phyloP scores from a whole-genome alignment of 2,329 filamentous ascomycete genomes.

The Botrytis cinerea region DNA sequence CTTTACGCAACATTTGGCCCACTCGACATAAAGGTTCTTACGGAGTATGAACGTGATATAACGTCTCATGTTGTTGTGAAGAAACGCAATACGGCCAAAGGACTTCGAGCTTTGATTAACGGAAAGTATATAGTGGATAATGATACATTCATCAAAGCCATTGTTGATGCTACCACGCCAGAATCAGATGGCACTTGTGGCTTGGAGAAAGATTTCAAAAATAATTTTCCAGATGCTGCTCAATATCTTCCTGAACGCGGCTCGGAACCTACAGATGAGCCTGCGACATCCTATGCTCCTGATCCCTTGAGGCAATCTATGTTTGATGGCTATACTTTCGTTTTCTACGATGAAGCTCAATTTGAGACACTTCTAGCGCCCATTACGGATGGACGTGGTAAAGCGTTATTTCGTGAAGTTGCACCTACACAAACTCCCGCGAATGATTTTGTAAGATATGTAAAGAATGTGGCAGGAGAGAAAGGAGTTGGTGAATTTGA shows the following conservation, averaged over 20 bases:
- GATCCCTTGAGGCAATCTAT: conserved; percentile 65
- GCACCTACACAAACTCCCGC: conserved; percentile 63
- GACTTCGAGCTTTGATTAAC: conserved; percentile 82
- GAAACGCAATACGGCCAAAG: conserved; percentile 87
- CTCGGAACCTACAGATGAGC: conserved; percentile 70
- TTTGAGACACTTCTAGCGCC: conserved; percentile 73
- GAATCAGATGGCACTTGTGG: conserved; percentile 43
- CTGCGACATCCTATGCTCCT: conserved; percentile 68
- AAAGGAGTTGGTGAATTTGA: conserved; percentile 68
- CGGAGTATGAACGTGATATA: conserved; percentile 66
- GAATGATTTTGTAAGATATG: conserved; percentile 75
- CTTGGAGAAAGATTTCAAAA: conserved; percentile 78
- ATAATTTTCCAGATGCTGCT: conserved; percentile 73
- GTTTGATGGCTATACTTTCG: conserved; percentile 84
- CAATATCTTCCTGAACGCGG: conserved; percentile 73
- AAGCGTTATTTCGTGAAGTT: conserved; percentile 69
- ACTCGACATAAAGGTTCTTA: conserved; percentile 83
- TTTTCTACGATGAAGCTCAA: conserved; percentile 79
- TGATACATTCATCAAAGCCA: conserved; percentile 69
- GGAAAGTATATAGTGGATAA: conserved; percentile 72
- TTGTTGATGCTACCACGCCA: conserved; percentile 55
- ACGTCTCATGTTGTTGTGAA: conserved; percentile 89
- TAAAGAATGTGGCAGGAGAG: conserved; percentile 72
- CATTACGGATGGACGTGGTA: conserved; percentile 79
- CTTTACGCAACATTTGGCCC: conserved; percentile 71